Conservation (phyloP, 441 rosid species). For the Metrosideros polymorpha region DNA sequence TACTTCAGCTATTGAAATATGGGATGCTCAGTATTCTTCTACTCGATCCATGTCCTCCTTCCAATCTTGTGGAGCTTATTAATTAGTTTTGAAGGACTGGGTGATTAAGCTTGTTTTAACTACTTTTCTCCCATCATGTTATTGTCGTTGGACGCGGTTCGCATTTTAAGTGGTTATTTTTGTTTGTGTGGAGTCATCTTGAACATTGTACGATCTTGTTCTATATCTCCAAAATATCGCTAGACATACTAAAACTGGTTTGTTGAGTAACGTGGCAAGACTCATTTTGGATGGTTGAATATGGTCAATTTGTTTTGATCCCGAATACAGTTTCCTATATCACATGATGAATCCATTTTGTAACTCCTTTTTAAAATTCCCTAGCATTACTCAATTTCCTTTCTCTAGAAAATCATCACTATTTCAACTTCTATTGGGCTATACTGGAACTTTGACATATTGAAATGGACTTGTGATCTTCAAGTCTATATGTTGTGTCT, state of each 20-base stretch:
- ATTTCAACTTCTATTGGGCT: not conserved
- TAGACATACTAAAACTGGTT: not conserved
- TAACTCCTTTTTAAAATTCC: not conserved
- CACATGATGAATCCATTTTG: not conserved
- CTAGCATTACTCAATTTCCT: not conserved
- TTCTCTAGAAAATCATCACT: not conserved
- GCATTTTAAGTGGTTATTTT: not conserved
- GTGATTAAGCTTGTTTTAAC: not conserved
- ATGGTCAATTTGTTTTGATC: not conserved
- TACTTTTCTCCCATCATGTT: not conserved
- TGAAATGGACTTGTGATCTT: not conserved
- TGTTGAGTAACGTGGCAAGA: not conserved
- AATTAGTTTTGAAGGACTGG: not conserved
- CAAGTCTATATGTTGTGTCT: not conserved
- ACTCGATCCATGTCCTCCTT: not conserved
- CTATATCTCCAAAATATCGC: not conserved
- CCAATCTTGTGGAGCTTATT: not conserved
- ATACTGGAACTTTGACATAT: not conserved
- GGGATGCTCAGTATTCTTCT: not conserved
- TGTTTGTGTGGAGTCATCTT: not conserved
- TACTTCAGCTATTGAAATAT: not conserved
- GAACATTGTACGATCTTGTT: not conserved
- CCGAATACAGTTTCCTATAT: not conserved
- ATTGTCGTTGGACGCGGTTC: not conserved
- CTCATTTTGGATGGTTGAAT: not conserved